phyloP scores from a whole-genome alignment of 2,329 filamentous ascomycete species.

The Colletotrichum melonis region DNA sequence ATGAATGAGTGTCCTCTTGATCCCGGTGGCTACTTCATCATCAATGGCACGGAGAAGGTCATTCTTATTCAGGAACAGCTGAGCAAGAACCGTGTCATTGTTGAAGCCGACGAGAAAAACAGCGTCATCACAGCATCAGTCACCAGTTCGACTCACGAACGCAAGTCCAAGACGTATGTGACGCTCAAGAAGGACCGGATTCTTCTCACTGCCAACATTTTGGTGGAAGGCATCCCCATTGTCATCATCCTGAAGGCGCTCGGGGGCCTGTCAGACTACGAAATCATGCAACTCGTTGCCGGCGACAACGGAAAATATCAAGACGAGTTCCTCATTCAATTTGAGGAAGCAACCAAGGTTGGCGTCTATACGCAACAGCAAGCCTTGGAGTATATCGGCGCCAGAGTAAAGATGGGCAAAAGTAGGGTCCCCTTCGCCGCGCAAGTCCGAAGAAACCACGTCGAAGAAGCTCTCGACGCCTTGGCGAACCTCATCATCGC shows the following conservation, averaged over 20 bases:
- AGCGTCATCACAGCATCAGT: slow-evolving; percentile 95
- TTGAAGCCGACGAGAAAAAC: slow-evolving; percentile 93
- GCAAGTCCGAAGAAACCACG: slow-evolving; percentile 78
- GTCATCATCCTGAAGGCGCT: slow-evolving; percentile 93
- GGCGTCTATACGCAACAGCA: slow-evolving; percentile 94
- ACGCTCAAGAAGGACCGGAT: slow-evolving; percentile 94
- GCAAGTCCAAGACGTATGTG: slow-evolving; percentile 98
- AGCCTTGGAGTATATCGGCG: slow-evolving; percentile 91
- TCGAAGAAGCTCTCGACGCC: slow-evolving; percentile 93
- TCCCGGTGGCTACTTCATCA: slow-evolving; percentile 97
- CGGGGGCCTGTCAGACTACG: slow-evolving; percentile 92
- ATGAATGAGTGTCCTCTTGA: slow-evolving; percentile 97
- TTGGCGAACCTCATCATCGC: slow-evolving; percentile 93
- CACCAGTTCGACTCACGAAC: slow-evolving; percentile 96
- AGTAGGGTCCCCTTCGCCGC: slow-evolving; percentile 59
- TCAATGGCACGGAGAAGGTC: slow-evolving; percentile 97
- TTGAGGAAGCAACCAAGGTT: slow-evolving; percentile 88
- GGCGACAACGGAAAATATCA: slow-evolving; percentile 90
- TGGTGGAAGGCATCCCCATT: slow-evolving; percentile 94
- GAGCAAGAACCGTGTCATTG: slow-evolving; percentile 99
- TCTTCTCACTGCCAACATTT: slow-evolving; percentile 89
- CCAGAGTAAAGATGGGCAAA: slow-evolving; percentile 87
- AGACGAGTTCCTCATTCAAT: slow-evolving; percentile 94
- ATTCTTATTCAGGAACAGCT: slow-evolving; percentile 98
- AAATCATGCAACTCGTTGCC: slow-evolving; percentile 91